phyloP scores from a whole-genome alignment of 2,329 filamentous ascomycete species.

The Aspergillus alliaceus region DNA sequence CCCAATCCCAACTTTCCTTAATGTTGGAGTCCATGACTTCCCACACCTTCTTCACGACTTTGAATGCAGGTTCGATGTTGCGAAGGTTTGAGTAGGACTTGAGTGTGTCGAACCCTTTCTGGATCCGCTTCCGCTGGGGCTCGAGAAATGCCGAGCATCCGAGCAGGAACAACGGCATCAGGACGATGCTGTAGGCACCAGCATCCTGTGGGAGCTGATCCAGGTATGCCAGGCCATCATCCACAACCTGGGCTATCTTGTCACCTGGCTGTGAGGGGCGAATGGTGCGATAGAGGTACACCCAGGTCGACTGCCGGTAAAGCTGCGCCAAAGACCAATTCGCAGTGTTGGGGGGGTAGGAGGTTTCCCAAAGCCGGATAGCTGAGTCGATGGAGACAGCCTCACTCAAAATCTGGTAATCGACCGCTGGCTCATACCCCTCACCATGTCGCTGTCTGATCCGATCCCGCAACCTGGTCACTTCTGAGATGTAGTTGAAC shows the following conservation, averaged over 20 bases:
- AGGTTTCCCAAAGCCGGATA: slow-evolving; percentile 72
- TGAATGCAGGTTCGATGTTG: slow-evolving; percentile 58
- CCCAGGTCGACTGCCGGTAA: slow-evolving; percentile 63
- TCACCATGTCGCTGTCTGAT: slow-evolving; percentile 68
- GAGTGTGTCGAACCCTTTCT: slow-evolving; percentile 54
- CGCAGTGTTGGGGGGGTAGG: slow-evolving; percentile 51
- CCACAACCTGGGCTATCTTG: slow-evolving; percentile 58
- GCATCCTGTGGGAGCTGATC: slow-evolving; percentile 55
- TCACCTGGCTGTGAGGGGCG: slow-evolving; percentile 56
- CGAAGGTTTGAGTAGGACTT: slow-evolving; percentile 58
- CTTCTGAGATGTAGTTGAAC: slow-evolving; percentile 75
- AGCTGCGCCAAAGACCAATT: slow-evolving; percentile 59
- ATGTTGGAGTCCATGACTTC: slow-evolving; percentile 59
- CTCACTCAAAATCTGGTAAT: slow-evolving; percentile 70
- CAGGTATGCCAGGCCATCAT: slow-evolving; percentile 59
- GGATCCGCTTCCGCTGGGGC: slow-evolving; percentile 56
- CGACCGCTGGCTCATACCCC: slow-evolving; percentile 65
- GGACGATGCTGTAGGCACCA: slow-evolving; percentile 58
- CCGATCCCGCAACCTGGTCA: slow-evolving; percentile 72
- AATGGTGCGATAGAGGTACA: slow-evolving; percentile 63
- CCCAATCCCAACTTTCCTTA: slow-evolving; percentile 63
- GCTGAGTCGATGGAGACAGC: slow-evolving; percentile 74
- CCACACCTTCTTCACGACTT: slow-evolving; percentile 59
- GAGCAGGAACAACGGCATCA: slow-evolving; percentile 62
- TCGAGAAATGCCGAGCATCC: slow-evolving; percentile 61